A percentile compares a stretch with the other conserved stretches of the same genome.
Evolutionary conservation across 331 rosid genomes (phyloP).

Genomic region (Spiraea crenata): DNA sequence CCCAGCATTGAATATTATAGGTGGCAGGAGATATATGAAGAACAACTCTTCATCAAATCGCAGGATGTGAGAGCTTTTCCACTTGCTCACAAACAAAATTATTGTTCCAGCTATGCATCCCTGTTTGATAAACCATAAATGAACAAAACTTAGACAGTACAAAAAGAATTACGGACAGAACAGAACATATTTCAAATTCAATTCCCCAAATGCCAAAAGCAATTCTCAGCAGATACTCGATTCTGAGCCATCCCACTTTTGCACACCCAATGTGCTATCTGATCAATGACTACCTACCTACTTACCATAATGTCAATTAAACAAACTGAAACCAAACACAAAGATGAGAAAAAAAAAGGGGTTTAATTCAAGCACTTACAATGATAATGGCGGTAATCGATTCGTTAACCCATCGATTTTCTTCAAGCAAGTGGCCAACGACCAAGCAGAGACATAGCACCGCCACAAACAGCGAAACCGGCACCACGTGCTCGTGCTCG

Average conservation of each 20-base stretch:
- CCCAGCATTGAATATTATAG: constrained; percentile 97
- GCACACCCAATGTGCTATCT: not conserved
- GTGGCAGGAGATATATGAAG: constrained; percentile 96
- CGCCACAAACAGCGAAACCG: constrained; percentile 66
- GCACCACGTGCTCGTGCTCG: constrained; percentile 63
- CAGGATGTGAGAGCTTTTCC: constrained; percentile 77
- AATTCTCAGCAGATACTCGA: not conserved
- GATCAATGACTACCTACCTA: too few species aligned
- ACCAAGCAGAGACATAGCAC: constrained; percentile 71
- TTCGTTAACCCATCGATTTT: constrained; percentile 82
- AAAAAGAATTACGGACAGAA: not conserved
- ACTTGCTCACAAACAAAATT: constrained; percentile 54
- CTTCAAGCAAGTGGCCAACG: constrained; percentile 75
- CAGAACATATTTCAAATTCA: not conserved
- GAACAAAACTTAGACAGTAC: not conserved
- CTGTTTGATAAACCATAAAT: constrained; percentile 30
- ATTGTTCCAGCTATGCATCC: constrained; percentile 63
- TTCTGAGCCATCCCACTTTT: too few species aligned
- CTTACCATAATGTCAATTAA: not conserved
- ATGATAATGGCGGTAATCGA: constrained; percentile 79
- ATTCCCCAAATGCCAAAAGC: not conserved
- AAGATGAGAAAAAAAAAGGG: not conserved
- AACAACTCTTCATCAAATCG: constrained; percentile 73
- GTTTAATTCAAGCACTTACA: constrained; percentile 31
- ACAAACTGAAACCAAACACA: not conserved